phyloP scores from a whole-genome alignment of 2,329 filamentous ascomycete genomes.

The Coniochaeta sp. region DNA sequence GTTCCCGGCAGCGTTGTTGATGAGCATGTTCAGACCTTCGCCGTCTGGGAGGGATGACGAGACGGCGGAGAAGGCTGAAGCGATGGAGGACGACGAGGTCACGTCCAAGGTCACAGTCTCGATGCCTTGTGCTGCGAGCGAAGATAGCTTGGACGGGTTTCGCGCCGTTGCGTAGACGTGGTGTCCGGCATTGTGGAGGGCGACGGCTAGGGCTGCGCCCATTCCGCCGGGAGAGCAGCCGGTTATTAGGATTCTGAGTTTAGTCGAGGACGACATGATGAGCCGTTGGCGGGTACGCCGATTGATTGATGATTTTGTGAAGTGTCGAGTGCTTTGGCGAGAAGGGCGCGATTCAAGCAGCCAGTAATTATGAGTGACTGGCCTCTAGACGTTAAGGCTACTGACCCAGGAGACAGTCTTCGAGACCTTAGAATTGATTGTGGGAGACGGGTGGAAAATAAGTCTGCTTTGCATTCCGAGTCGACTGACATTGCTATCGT shows the following conservation, averaged over 20 bases:
- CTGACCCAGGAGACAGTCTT: no score
- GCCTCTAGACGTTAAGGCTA: no score
- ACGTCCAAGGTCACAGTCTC: constrained; percentile 33
- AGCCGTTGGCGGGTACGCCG: no score
- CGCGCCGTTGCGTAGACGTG: constrained; percentile 33
- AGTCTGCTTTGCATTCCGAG: no score
- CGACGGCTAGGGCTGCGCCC: constrained; percentile 29
- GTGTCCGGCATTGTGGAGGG: constrained; percentile 27
- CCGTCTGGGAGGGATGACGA: constrained; percentile 18
- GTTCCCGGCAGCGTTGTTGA: constrained; percentile 33
- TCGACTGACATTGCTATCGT: no score
- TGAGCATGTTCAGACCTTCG: constrained; percentile 31
- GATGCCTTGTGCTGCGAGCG: constrained; percentile 23
- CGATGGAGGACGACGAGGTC: constrained; percentile 24
- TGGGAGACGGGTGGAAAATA: no score
- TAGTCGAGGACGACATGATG: neutral
- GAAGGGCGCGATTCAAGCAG: no score
- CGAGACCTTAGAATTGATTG: no score
- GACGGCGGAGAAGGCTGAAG: constrained; percentile 21
- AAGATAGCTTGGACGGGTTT: constrained; percentile 21
- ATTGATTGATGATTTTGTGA: neutral
- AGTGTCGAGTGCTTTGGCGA: no score
- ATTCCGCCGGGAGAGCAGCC: constrained; percentile 31
- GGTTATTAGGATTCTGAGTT: constrained; percentile 24
- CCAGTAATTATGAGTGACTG: no score